Base-by-base conservation (phyloP, 805 yeast genomes). In the Limtongia smithiae region DNA sequence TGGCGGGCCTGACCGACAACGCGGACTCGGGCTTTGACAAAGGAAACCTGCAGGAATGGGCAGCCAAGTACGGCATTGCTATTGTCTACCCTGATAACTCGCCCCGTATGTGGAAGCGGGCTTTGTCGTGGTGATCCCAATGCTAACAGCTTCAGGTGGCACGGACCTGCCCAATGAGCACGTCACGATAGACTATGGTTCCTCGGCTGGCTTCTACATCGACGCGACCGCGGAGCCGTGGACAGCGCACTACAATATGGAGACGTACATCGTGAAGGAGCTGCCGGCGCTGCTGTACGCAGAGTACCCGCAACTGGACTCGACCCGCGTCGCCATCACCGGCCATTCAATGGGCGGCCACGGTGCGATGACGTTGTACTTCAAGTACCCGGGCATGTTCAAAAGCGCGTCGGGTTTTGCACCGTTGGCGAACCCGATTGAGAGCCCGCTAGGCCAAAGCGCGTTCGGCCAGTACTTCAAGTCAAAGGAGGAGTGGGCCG, bases 341-440 rank as follows among this genome's bases (percentile, higher is more conserved):
- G 98, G 98, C 38, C 97, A 91, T 67, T 93, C 97, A 1, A 91
- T 93, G 97, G 98, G 98, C 44, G 98, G 98, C 0, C 87, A 78
- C 65, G 98, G 97, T 49, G 94, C 98, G 0, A 68, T 91, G 51
- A 71, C 83, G 52, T 72, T 81, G n/a, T 80, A 68, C 59, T 69
- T 91, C 50, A 77, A 74, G 52, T 79, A 83, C 65, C 86, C 90
- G 1, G 83, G 81, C 1, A 72, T 72, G 60, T 91, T 83, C 72
- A 78, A 78, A 64, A 81, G 93, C 1, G 90, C 85, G 37, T 78
- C 86, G 50, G 97, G 96, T 0, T 91, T 91, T 70, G 78, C 96
- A 0, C 97, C 98, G 46, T 85, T 91, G 58, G 69, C 79, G 24
- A 85, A 88, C 68, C 97, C 97, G 4, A 68, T 75, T 44, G 70